phyloP scores from a whole-genome alignment of 2,329 filamentous ascomycete species.

The Colletotrichum zoysiae region DNA sequence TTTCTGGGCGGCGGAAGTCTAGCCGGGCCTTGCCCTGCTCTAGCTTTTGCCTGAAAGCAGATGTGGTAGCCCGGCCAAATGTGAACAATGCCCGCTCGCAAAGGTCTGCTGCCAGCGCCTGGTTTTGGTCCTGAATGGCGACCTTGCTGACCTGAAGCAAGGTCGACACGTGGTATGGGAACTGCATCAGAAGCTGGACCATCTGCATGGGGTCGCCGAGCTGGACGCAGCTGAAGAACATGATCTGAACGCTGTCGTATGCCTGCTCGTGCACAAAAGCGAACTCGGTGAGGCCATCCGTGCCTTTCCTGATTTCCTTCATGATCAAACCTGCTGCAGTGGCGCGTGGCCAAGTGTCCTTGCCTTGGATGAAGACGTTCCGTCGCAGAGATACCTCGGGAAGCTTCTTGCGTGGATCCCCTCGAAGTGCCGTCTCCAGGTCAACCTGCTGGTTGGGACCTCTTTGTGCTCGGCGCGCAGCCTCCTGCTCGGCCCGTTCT shows the following conservation, averaged over 20 bases:
- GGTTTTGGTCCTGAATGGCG: conserved; percentile 90
- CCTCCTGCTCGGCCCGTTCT: conserved; percentile 58
- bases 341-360: conserved; percentile 86
- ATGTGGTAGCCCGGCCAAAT: conserved; percentile 89
- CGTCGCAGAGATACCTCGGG: conserved; percentile 78
- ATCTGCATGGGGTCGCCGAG: conserved; percentile 86
- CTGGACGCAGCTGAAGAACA: conserved; percentile 85
- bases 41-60: conserved; percentile 82
- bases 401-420: conserved; percentile 72
- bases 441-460: conserved; percentile 65
- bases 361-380: conserved; percentile 88
- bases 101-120: conserved; percentile 86
- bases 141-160: conserved; percentile 95
- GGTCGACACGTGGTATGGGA: conserved; percentile 88
- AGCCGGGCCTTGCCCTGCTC: conserved; percentile 83
- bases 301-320: conserved; percentile 65
- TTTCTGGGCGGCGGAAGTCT: conserved; percentile 85
- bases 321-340: conserved; percentile 87
- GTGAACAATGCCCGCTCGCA: conserved; percentile 93
- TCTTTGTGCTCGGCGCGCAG: conserved; percentile 50
- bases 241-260: conserved; percentile 80
- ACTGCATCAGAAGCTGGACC: conserved; percentile 73
- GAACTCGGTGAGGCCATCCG: conserved; percentile 76
- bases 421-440: conserved; percentile 66
- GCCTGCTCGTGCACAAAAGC: conserved; percentile 78